phyloP scores from a whole-genome alignment of 768 basidiomycete genomes.

The Macrolepiota albuminosa region DNA sequence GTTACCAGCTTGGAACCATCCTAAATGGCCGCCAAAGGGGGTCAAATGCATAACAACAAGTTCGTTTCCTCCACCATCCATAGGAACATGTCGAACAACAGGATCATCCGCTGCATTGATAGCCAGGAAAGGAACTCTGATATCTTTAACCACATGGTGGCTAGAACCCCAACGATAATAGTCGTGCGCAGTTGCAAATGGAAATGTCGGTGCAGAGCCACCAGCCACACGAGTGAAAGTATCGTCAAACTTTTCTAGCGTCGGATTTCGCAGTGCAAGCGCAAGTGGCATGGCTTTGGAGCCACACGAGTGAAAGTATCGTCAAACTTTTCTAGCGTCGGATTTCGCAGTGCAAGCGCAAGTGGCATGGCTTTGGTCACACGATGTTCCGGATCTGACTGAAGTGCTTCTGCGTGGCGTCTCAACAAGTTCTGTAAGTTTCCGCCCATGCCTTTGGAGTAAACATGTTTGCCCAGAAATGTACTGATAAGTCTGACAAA shows the following conservation, averaged over 20 bases:
- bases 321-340: conserved; percentile 57
- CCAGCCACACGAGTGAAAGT: conserved; percentile 64
- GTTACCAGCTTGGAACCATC: conserved; percentile 67
- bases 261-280: conserved; percentile 45
- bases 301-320: conserved; percentile 59
- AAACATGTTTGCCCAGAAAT: conserved; percentile 57
- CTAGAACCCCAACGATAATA: conserved; percentile 55
- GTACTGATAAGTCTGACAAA: conserved; percentile 45
- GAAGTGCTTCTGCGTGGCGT: conserved; percentile 44
- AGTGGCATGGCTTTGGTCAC: conserved; percentile 43
- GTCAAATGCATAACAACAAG: conserved; percentile 62
- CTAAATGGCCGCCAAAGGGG: conserved; percentile 68
- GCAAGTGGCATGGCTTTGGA: too few species aligned
- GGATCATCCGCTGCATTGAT: conserved; percentile 79
- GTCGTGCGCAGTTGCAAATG: conserved; percentile 39
- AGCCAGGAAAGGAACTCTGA: conserved; percentile 71
- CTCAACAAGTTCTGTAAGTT: conserved; percentile 61
- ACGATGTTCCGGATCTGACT: conserved; percentile 44
- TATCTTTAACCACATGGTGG: conserved; percentile 50
- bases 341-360: conserved; percentile 44
- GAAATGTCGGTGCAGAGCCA: conserved; percentile 55
- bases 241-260: conserved; percentile 55
- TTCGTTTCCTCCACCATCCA: conserved; percentile 46
- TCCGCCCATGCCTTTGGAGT: conserved; percentile 74
- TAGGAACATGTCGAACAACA: conserved; percentile 59